Evolutionary conservation across 352 stramenopile species (phyloP).

Genomic region (Phytophthora ramorum): DNA sequence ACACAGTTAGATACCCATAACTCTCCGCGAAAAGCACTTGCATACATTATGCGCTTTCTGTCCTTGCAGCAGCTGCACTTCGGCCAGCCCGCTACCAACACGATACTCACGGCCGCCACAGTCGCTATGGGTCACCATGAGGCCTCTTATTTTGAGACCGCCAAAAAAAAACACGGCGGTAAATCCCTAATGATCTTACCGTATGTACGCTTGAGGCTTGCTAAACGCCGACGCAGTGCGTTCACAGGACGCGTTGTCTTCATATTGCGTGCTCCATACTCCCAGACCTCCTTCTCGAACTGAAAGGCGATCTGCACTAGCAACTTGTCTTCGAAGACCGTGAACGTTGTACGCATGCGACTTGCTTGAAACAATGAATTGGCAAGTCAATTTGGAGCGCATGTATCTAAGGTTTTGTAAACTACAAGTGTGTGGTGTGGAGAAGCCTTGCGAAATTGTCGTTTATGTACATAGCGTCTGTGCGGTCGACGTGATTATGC

Average conservation of each 20-base stretch:
- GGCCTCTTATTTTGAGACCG: too few species aligned
- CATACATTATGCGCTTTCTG: too few species aligned
- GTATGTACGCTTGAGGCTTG: slow-evolving; percentile 18
- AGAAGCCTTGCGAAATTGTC: too few species aligned
- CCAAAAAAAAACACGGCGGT: slow-evolving; percentile 1
- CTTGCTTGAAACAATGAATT: not conserved
- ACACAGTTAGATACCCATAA: too few species aligned
- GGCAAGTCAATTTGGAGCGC: not conserved
- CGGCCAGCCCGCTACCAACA: too few species aligned
- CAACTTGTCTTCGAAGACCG: slow-evolving; percentile 12
- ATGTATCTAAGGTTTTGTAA: slow-evolving; percentile 2
- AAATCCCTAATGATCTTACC: slow-evolving; percentile 6
- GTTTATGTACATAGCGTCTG: too few species aligned
- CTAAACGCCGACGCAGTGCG: slow-evolving; percentile 14
- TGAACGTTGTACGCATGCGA: slow-evolving; percentile 6
- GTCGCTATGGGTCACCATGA: too few species aligned
- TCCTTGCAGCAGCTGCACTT: too few species aligned
- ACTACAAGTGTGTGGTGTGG: too few species aligned
- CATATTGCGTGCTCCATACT: slow-evolving; percentile 23
- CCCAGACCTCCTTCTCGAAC: slow-evolving; percentile 7
- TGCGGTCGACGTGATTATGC: too few species aligned
- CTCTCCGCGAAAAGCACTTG: too few species aligned
- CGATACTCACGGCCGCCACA: too few species aligned
- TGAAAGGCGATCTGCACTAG: slow-evolving; percentile 7
- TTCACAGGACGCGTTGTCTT: slow-evolving; percentile 12